These are phyloP conservation scores for Exophiala oligosperma DNA, from an alignment of 2,329 filamentous ascomycete species.

Conservation along the genomic window DNA sequence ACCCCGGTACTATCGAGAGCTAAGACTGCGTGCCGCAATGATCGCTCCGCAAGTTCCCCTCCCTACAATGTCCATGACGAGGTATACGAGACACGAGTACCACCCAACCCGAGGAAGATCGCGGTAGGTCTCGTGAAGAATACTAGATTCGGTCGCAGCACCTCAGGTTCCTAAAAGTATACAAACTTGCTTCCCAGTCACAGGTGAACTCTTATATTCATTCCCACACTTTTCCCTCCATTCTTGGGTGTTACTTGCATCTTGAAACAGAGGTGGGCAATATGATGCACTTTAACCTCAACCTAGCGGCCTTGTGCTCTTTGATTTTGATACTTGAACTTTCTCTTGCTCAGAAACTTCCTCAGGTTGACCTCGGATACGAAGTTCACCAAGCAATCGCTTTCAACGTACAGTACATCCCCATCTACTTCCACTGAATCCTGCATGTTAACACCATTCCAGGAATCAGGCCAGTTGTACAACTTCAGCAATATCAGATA, in stretches of 20 bases:
- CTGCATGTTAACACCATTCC: background rate
- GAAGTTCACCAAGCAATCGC: constrained; percentile 47
- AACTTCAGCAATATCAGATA: constrained; percentile 60
- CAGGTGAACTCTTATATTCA: no score
- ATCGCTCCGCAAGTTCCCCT: background rate
- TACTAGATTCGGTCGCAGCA: background rate
- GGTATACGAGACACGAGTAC: background rate
- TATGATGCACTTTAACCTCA: background rate
- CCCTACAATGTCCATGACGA: background rate
- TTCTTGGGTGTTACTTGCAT: no score
- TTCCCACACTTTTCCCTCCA: no score
- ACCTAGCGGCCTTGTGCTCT: background rate
- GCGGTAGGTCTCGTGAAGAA: background rate
- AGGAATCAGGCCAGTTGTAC: constrained; percentile 44
- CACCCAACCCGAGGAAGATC: background rate
- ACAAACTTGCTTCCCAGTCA: no score
- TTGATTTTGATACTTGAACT: background rate
- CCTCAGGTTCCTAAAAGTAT: background rate
- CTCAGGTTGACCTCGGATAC: constrained; percentile 54
- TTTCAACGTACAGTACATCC: constrained; percentile 5
- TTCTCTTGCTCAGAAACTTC: background rate
- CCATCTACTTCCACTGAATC: constrained; percentile 7
- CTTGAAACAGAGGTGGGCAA: no score
- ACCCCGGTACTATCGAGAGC: background rate
- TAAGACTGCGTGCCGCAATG: background rate